Evolutionary conservation across 2,329 filamentous ascomycete species (phyloP).

Genomic region (Aspergillus glaucus): DNA sequence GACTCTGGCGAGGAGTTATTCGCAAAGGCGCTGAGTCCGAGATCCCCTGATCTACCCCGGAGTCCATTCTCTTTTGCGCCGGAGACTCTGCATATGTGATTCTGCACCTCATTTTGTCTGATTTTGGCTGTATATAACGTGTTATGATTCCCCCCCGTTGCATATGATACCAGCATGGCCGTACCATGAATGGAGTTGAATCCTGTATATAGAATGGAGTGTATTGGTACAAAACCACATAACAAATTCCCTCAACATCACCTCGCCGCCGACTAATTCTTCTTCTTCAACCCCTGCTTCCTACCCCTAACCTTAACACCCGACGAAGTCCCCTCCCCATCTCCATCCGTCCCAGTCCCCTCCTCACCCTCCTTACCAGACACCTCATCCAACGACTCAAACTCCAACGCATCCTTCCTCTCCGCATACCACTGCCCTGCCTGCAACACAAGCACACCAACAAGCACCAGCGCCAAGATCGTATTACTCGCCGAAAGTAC

Average conservation of each 20-base stretch:
- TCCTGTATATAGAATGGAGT: no score
- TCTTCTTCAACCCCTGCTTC: constrained; percentile 19
- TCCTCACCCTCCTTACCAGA: constrained; percentile 1
- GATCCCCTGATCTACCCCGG: constrained; percentile 77
- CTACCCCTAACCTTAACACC: constrained; percentile 7
- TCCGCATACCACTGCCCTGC: constrained; percentile 98
- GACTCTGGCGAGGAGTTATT: constrained; percentile 77
- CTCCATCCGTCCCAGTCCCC: background rate
- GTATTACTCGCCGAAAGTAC: constrained; percentile 93
- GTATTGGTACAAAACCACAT: background rate
- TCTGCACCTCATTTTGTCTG: constrained; percentile 4
- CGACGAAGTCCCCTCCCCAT: constrained; percentile 9
- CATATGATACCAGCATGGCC: no score
- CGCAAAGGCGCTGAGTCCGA: constrained; percentile 76
- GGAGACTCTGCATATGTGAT: constrained; percentile 12
- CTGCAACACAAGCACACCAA: constrained; percentile 88
- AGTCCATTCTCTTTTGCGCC: constrained; percentile 66
- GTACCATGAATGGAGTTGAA: no score
- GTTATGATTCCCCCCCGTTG: no score
- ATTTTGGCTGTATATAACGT: background rate
- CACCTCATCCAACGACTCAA: constrained; percentile 47
- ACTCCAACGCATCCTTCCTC: constrained; percentile 80
- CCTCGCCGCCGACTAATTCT: constrained; percentile 10
- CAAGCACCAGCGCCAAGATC: constrained; percentile 83
- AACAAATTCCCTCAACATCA: background rate